Conservation (phyloP, 129 eudicot species). For the Flaveria linearis region DNA sequence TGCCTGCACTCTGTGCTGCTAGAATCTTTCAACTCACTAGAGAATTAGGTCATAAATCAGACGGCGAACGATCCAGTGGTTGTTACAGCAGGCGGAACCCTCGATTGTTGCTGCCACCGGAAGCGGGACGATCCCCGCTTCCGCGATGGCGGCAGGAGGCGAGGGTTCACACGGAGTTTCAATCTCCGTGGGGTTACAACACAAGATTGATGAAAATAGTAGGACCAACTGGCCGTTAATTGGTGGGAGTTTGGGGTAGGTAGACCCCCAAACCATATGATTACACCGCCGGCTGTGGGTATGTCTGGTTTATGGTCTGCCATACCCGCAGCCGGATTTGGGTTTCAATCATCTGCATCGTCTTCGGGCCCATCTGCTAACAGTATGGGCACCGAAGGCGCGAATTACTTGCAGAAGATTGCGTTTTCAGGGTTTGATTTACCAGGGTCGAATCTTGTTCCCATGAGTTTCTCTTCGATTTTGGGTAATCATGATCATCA, state of each 20-base stretch:
- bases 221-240: conserved; percentile 54
- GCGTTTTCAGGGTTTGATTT: conserved; percentile 70
- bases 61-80: conserved; percentile 94
- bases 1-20: conserved; percentile 94
- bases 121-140: conserved; percentile 78
- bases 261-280: conserved; percentile 48
- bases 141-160: conserved; percentile 54
- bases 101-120: conserved; percentile 89
- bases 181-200: conserved; percentile 57
- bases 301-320: conserved; percentile 47
- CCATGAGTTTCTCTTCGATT: conserved; percentile 74
- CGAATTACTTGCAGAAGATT: conserved; percentile 58
- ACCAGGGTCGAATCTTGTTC: conserved; percentile 49
- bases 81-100: conserved; percentile 81
- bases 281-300: conserved; percentile 34
- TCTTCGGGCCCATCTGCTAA: conserved; percentile 45
- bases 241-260: conserved; percentile 57
- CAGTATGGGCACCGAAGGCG: conserved; percentile 39
- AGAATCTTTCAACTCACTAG: conserved; percentile 77
- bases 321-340: conserved; percentile 34
- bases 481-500: conserved; percentile 50
- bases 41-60: conserved; percentile 88
- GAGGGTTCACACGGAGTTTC: conserved; percentile 32
- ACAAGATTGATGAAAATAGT: conserved; percentile 50
- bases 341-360: conserved; percentile 45